A percentile compares a stretch with the other conserved stretches of the same genome.
These are phyloP conservation scores for Strobilomyces dryophilus DNA, from an alignment of 768 basidiomycete species.

Conservation along the genomic window DNA sequence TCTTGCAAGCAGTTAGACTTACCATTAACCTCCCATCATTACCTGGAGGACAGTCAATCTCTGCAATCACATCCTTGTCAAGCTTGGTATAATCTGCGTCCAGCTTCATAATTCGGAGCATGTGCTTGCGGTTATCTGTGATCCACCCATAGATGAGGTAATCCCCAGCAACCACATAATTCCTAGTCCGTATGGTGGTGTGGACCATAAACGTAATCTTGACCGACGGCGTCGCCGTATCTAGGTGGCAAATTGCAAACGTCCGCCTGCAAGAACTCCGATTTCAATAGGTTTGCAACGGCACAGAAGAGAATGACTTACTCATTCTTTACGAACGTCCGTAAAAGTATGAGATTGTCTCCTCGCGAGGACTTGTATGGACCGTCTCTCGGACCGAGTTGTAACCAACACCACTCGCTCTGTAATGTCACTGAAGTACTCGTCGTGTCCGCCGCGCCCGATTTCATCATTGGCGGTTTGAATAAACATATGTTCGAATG, in stretches of 20 bases:
- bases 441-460: background rate
- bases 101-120: slow-evolving; percentile 29
- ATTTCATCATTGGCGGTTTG: slow-evolving; percentile 12
- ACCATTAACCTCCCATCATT: slow-evolving; percentile 27
- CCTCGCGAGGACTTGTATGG: slow-evolving; percentile 31
- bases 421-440: slow-evolving; percentile 24
- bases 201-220: slow-evolving; percentile 24
- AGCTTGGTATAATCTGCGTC: slow-evolving; percentile 21
- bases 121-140: slow-evolving; percentile 25
- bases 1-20: background rate
- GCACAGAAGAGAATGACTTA: slow-evolving; percentile 5
- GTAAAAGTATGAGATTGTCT: slow-evolving; percentile 26
- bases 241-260: slow-evolving; percentile 25
- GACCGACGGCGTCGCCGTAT: slow-evolving; percentile 25
- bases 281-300: background rate
- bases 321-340: slow-evolving; percentile 26
- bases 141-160: slow-evolving; percentile 30
- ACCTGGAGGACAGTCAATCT: slow-evolving; percentile 28
- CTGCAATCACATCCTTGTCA: slow-evolving; percentile 19
- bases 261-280: slow-evolving; percentile 7
- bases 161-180: slow-evolving; percentile 20
- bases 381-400: slow-evolving; percentile 19
- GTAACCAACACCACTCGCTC: slow-evolving; percentile 29
- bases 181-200: slow-evolving; percentile 22
- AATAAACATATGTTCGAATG: slow-evolving; percentile 30